phyloP scores from a whole-genome alignment of 2,329 filamentous ascomycete genomes.

The Xylariaceae sp. region DNA sequence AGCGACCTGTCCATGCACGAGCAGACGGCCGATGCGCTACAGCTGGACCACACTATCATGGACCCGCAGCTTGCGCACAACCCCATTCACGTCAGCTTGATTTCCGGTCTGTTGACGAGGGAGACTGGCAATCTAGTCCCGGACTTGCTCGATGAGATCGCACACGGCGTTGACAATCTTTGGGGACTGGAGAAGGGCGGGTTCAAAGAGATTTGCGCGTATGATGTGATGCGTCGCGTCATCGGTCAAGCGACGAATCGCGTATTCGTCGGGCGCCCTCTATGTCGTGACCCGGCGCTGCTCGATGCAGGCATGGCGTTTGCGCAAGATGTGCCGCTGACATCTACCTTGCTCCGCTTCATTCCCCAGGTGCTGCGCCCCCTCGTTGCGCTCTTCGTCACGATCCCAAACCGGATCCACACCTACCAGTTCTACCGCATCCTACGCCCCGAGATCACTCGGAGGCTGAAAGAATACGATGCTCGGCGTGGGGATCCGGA shows the following conservation, averaged over 20 bases:
- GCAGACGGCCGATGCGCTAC: conserved; percentile 16
- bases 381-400: conserved; percentile 18
- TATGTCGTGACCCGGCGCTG: conserved; percentile 23
- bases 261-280: conserved; percentile 26
- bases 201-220: conserved; percentile 15
- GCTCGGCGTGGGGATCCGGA: conserved; percentile 4
- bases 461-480: conserved; percentile 19
- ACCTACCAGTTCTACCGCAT: conserved; percentile 17
- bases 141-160: conserved; percentile 24
- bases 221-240: conserved; percentile 21
- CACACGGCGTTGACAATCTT: conserved; percentile 16
- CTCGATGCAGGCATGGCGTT: conserved; percentile 22
- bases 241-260: conserved; percentile 26
- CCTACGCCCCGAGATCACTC: conserved; percentile 21
- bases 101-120: conserved; percentile 24
- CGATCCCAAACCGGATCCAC: conserved; percentile 22
- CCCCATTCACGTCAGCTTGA: conserved; percentile 22
- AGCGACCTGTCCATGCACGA: conserved; percentile 19
- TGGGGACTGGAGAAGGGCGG: conserved; percentile 18
- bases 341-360: conserved; percentile 15
- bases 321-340: conserved; percentile 19
- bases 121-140: conserved; percentile 29
- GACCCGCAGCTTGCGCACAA: conserved; percentile 19
- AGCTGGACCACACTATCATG: conserved; percentile 22
- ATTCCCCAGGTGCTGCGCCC: conserved; percentile 18